Evolutionary conservation across 2,329 filamentous ascomycete genomes (phyloP).

Genomic region (Lecanicillium sp.): DNA sequence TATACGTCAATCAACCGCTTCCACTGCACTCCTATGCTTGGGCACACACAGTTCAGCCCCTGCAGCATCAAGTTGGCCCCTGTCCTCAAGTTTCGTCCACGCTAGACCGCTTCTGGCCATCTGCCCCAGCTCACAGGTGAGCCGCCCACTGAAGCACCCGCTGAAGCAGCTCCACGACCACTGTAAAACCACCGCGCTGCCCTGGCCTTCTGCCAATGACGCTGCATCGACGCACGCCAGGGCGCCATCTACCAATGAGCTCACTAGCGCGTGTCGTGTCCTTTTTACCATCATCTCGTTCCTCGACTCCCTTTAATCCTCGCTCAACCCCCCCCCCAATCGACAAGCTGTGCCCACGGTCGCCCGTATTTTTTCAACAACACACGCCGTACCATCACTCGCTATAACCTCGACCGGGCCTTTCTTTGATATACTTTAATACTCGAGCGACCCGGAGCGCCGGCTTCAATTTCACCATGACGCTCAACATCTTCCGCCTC

Average conservation of each 20-base stretch:
- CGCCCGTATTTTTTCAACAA: not conserved
- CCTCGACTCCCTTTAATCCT: constrained; percentile 7
- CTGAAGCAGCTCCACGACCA: too few relatives aligned
- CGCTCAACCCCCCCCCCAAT: not conserved
- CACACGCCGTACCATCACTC: not conserved
- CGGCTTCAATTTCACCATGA: constrained; percentile 29
- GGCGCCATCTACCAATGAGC: constrained; percentile 18
- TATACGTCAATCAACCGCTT: too few relatives aligned
- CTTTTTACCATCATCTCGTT: constrained; percentile 15
- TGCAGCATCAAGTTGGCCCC: too few relatives aligned
- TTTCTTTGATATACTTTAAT: too few relatives aligned
- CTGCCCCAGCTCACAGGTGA: too few relatives aligned
- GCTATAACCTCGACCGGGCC: too few relatives aligned
- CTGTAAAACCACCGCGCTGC: too few relatives aligned
- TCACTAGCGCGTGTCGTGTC: constrained; percentile 22
- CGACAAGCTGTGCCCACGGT: not conserved
- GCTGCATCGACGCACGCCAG: not conserved
- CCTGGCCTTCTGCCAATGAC: not conserved
- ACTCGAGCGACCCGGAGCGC: constrained; percentile 2
- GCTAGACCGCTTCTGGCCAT: too few relatives aligned
- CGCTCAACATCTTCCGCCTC: constrained; percentile 54
- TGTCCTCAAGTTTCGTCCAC: too few relatives aligned
- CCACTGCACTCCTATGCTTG: too few relatives aligned
- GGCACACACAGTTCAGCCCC: too few relatives aligned
- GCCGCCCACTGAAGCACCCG: too few relatives aligned